These are phyloP conservation scores for Lentinula sp. DNA, from an alignment of 768 basidiomycete genomes.

Conservation along the genomic window DNA sequence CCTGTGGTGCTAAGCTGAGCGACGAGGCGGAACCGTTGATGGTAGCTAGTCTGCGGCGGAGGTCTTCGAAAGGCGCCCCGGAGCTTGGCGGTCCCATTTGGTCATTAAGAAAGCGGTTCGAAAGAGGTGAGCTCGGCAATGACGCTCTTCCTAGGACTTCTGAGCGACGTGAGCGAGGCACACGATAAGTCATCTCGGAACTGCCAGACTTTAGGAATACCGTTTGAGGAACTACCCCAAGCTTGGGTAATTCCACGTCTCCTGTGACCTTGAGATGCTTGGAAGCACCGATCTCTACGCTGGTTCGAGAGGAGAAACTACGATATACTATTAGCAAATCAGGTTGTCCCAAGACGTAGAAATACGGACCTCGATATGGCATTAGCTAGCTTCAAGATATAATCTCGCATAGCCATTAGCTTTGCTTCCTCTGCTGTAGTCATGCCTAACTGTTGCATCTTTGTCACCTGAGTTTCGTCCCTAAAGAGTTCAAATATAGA, in stretches of 20 bases:
- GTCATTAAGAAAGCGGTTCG: slow-evolving; percentile 39
- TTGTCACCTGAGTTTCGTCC: slow-evolving; percentile 69
- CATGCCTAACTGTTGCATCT: slow-evolving; percentile 87
- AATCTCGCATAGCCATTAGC: slow-evolving; percentile 82
- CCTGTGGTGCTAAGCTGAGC: slow-evolving; percentile 33
- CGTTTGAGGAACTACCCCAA: slow-evolving; percentile 86
- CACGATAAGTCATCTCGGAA: slow-evolving; percentile 31
- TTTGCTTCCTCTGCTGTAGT: slow-evolving; percentile 76
- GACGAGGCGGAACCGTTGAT: slow-evolving; percentile 72
- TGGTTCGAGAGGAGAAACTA: slow-evolving; percentile 66
- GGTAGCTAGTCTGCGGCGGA: slow-evolving; percentile 67
- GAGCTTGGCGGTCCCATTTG: slow-evolving; percentile 15
- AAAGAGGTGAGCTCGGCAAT: slow-evolving; percentile 41
- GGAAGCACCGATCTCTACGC: slow-evolving; percentile 56
- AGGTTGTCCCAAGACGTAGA: not conserved
- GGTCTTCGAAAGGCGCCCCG: slow-evolving; percentile 69
- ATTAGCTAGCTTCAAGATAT: slow-evolving; percentile 78
- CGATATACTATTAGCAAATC: not conserved
- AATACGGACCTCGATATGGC: slow-evolving; percentile 62
- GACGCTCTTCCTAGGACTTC: slow-evolving; percentile 32
- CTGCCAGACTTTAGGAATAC: slow-evolving; percentile 71
- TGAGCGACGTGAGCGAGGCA: slow-evolving; percentile 38
- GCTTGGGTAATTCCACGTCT: slow-evolving; percentile 76
- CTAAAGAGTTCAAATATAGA: slow-evolving; percentile 30
- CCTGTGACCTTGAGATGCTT: slow-evolving; percentile 57